Conservation (phyloP, 75 land plant species). For the Cryptomeria japonica region DNA sequence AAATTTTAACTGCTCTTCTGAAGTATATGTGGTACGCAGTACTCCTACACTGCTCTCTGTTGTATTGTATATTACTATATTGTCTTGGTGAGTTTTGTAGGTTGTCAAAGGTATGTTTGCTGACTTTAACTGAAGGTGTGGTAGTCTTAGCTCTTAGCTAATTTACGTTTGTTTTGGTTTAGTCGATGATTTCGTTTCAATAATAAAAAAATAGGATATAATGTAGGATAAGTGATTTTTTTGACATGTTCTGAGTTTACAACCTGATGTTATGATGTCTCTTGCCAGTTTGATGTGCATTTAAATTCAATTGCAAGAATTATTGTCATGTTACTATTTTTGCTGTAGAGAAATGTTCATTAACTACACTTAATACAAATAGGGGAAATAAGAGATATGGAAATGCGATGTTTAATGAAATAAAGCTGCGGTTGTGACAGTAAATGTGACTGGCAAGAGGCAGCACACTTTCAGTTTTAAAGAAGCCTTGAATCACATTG, state of each 20-base stretch:
- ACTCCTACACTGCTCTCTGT: background rate
- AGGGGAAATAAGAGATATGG: background rate
- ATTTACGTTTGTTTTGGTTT: background rate
- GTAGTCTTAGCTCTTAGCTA: background rate
- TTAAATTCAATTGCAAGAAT: background rate
- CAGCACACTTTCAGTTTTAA: background rate
- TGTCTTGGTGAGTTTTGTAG: background rate
- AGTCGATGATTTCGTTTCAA: background rate
- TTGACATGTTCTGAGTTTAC: background rate
- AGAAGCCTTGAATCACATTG: background rate
- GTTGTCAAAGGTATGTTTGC: background rate
- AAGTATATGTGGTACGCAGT: background rate
- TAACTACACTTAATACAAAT: background rate
- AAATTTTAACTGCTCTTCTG: background rate
- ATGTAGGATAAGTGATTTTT: background rate
- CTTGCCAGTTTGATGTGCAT: background rate
- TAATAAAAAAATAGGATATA: background rate
- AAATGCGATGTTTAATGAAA: background rate
- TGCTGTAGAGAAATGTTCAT: background rate
- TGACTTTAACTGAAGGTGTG: background rate
- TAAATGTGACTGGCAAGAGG: background rate
- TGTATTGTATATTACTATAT: background rate
- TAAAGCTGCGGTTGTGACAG: background rate
- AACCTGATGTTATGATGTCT: background rate
- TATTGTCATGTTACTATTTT: background rate